phyloP scores from a whole-genome alignment of 1,139 yeast species.

The Candida gigantensis region DNA sequence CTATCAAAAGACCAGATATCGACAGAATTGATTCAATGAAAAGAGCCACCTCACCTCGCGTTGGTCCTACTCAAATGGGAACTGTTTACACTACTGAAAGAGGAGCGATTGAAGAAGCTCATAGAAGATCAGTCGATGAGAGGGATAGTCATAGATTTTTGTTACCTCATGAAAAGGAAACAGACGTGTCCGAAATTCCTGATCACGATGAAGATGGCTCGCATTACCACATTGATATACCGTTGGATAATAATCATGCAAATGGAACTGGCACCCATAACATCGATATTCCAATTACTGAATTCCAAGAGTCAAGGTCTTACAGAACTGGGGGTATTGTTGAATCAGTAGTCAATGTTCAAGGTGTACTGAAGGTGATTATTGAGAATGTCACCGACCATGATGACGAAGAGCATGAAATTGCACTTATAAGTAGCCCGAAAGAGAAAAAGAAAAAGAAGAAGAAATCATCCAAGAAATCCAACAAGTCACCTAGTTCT shows the following conservation, averaged over 20 bases:
- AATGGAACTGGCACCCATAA: constrained; percentile 2
- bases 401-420: constrained; percentile 22
- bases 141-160: constrained; percentile 19
- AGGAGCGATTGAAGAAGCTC: constrained; percentile 47
- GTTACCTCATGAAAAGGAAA: constrained; percentile 30
- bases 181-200: constrained; percentile 29
- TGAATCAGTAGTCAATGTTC: constrained; percentile 80
- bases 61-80: constrained; percentile 25
- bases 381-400: constrained; percentile 61
- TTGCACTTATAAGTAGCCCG: constrained; percentile 1
- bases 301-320: constrained; percentile 37
- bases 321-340: constrained; percentile 71
- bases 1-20: constrained; percentile 57
- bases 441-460: constrained; percentile 10
- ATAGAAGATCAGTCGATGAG: constrained; percentile 16
- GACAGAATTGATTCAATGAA: constrained; percentile 28
- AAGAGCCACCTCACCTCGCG: constrained; percentile 17
- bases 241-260: constrained; percentile 1
- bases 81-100: constrained; percentile 51
- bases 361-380: constrained; percentile 85
- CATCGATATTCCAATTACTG: constrained; percentile 17
- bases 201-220: constrained; percentile 6
- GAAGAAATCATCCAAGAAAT: constrained; percentile 7
- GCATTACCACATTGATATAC: constrained; percentile 9
- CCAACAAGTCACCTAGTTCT: constrained; percentile 8